A percentile compares a stretch with the other conserved stretches of the same genome.
Conservation (phyloP, 805 yeast genomes). For the Nakazawaea populi region DNA sequence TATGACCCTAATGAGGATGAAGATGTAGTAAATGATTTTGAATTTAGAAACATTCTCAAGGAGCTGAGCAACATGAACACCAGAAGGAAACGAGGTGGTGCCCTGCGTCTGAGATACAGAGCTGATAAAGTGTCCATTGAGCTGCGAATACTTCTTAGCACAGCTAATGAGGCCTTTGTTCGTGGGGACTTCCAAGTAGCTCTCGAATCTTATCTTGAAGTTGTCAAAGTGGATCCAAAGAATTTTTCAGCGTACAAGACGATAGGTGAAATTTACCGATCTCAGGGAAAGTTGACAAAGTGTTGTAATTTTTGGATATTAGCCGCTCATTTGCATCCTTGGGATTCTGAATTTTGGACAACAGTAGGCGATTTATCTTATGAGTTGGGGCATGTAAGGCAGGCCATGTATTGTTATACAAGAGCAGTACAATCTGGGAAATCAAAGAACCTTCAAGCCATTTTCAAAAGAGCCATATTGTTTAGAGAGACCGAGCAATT, state of each 20-base stretch:
- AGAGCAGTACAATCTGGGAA: conserved; percentile 46
- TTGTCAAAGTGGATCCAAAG: conserved; percentile 69
- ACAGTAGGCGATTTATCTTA: conserved; percentile 64
- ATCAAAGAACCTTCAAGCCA: conserved; percentile 44
- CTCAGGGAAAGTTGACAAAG: conserved; percentile 60
- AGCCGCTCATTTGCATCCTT: conserved; percentile 72
- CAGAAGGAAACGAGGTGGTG: conserved; percentile 33
- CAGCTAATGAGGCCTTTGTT: conserved; percentile 80
- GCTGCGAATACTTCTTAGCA: conserved; percentile 56
- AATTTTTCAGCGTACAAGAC: conserved; percentile 84
- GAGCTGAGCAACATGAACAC: conserved; percentile 61
- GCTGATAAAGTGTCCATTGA: conserved; percentile 59
- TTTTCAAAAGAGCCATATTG: conserved; percentile 60
- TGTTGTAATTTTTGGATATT: conserved; percentile 78
- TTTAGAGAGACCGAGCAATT: conserved; percentile 61
- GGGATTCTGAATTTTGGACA: conserved; percentile 76
- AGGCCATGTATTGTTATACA: conserved; percentile 74
- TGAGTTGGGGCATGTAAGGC: conserved; percentile 62
- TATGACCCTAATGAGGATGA: conserved; percentile 20
- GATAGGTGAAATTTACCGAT: conserved; percentile 74
- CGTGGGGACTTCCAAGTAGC: conserved; percentile 55
- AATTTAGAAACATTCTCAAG: conserved; percentile 57
- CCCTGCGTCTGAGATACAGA: conserved; percentile 30
- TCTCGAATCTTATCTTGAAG: conserved; percentile 53
- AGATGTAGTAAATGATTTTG: conserved; percentile 33